These are phyloP conservation scores for Phytophthora pseudosyringae DNA, from an alignment of 352 stramenopile species.

Conservation along the genomic window DNA sequence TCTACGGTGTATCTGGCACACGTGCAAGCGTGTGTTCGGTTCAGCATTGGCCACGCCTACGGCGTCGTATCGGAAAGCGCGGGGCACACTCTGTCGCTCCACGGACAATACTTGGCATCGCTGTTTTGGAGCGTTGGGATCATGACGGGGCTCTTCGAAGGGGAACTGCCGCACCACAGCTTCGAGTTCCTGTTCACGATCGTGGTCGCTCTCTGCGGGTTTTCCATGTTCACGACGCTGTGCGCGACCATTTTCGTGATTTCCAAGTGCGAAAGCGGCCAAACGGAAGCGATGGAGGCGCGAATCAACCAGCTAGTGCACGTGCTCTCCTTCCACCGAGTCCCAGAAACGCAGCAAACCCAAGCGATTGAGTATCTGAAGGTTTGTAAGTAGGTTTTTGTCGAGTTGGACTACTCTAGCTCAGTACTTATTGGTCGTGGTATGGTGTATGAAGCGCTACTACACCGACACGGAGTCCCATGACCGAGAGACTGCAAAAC, in stretches of 20 bases:
- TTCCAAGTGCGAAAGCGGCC: conserved; percentile 76
- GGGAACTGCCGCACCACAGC: conserved; percentile 55
- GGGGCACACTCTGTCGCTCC: conserved; percentile 11
- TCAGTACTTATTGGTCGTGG: not conserved
- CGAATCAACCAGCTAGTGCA: conserved; percentile 78
- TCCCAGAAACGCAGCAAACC: conserved; percentile 55
- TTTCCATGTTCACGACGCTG: conserved; percentile 71
- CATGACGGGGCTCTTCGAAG: conserved; percentile 73
- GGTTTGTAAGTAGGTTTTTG: conserved; percentile 24
- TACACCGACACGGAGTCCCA: conserved; percentile 74
- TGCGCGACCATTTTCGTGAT: conserved; percentile 81
- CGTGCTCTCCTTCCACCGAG: conserved; percentile 65
- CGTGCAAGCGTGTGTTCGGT: conserved; percentile 59
- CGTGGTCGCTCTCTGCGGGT: conserved; percentile 66
- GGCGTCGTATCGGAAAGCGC: conserved; percentile 1
- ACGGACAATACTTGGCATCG: conserved; percentile 50
- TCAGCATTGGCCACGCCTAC: conserved; percentile 53
- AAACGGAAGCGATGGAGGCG: conserved; percentile 60
- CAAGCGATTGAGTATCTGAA: conserved; percentile 74
- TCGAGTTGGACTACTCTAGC: not conserved
- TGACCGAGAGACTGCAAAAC: conserved; percentile 68
- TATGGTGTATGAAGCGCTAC: conserved; percentile 43
- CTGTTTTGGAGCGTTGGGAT: conserved; percentile 76
- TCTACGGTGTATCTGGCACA: conserved; percentile 63
- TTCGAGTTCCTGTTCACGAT: conserved; percentile 69